Percentiles rank a stretch among this genome's conserved stretches.
Evolutionary conservation across 2,329 filamentous ascomycete genomes (phyloP).

Genomic region (Lecanosticta acicola): DNA sequence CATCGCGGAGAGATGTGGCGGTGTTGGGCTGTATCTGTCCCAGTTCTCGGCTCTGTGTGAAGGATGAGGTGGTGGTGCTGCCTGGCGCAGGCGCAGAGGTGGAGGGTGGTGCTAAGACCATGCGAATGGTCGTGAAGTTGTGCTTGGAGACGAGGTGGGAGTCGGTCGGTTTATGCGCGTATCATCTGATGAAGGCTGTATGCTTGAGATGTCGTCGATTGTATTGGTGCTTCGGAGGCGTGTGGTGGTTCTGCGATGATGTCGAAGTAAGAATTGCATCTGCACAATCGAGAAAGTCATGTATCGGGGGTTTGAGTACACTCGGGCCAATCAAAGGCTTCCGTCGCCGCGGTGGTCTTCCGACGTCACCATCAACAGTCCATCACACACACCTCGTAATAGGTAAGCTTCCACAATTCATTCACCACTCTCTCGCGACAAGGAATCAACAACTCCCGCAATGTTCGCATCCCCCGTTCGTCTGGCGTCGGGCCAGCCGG

Average conservation of each 20-base stretch:
- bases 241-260: neutral
- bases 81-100: neutral
- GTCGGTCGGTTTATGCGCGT: neutral
- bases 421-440: neutral
- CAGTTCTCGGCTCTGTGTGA: constrained; percentile 20
- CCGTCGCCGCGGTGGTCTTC: neutral
- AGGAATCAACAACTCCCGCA: neutral
- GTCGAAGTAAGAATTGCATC: neutral
- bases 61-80: neutral
- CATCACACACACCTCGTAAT: too few relatives aligned
- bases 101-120: constrained; percentile 8
- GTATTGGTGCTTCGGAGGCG: too few relatives aligned
- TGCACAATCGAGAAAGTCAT: too few relatives aligned
- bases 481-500: constrained; percentile 30
- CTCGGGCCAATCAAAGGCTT: neutral
- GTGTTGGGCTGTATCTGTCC: constrained; percentile 22
- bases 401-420: too few relatives aligned
- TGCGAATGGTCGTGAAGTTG: neutral
- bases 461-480: constrained; percentile 20
- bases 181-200: neutral
- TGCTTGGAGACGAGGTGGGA: neutral
- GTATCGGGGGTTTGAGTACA: too few relatives aligned
- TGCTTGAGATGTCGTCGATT: too few relatives aligned
- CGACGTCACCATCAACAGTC: neutral
- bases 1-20: constrained; percentile 4